Percentiles rank a stretch among this genome's conserved stretches.
These are phyloP conservation scores for Cyclostephanos invisitatus DNA, from an alignment of 108 stramenopile genomes.

Conservation along the genomic window DNA sequence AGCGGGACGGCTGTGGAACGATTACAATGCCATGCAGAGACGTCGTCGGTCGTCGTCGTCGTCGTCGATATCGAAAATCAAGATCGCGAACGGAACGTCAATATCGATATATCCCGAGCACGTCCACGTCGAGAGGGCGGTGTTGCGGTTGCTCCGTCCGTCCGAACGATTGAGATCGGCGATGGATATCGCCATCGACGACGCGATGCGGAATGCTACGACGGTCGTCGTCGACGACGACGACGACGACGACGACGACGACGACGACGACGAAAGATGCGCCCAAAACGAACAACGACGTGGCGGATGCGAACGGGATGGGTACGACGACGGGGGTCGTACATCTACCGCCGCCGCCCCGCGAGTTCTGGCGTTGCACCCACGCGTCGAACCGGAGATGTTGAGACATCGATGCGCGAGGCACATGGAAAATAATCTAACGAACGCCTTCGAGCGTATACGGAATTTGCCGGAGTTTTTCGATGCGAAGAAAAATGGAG, in stretches of 20 bases:
- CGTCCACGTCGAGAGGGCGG: conserved; percentile 22
- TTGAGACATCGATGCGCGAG: conserved; percentile 55
- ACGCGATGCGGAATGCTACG: conserved; percentile 8
- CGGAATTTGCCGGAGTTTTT: conserved; percentile 21
- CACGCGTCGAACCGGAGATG: conserved; percentile 83
- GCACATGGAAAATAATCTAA: conserved; percentile 64
- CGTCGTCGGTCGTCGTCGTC: neutral
- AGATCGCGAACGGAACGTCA: neutral
- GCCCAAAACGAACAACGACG: too few relatives aligned
- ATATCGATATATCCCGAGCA: conserved; percentile 18
- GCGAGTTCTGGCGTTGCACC: conserved; percentile 60
- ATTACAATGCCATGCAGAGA: conserved; percentile 20
- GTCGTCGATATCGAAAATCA: too few relatives aligned
- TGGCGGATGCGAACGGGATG: too few relatives aligned
- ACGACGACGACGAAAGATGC: neutral
- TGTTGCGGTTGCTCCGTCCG: conserved; percentile 28
- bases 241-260: too few relatives aligned
- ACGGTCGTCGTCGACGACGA: too few relatives aligned
- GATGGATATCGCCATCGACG: conserved; percentile 10
- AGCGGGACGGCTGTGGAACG: conserved; percentile 25
- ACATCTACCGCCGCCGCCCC: neutral
- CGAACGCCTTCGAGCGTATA: conserved; percentile 56
- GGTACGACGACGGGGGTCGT: too few relatives aligned
- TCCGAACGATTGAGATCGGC: conserved; percentile 16
- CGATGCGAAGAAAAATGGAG: neutral